phyloP scores from a whole-genome alignment of 1,284 basidiomycete genomes.

The Macrocystidia cucumis region DNA sequence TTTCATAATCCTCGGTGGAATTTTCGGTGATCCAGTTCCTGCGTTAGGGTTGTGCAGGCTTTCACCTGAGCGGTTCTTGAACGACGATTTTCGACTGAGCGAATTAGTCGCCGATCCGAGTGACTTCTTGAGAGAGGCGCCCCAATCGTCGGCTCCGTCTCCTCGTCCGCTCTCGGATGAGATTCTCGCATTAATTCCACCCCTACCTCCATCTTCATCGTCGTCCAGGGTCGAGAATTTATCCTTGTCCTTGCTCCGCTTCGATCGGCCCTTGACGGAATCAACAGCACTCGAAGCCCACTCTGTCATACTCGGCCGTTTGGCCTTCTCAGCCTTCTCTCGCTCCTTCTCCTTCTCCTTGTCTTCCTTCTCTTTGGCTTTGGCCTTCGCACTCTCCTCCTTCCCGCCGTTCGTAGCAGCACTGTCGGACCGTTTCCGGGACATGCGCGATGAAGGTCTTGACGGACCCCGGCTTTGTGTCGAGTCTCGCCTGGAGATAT shows the following conservation, averaged over 20 bases:
- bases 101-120: constrained; percentile 21
- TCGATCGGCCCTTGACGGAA: constrained; percentile 47
- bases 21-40: constrained; percentile 31
- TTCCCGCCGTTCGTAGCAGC: constrained; percentile 26
- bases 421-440: constrained; percentile 56
- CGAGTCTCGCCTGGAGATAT: constrained; percentile 11
- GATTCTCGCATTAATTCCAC: too few relatives aligned
- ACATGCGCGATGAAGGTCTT: constrained; percentile 44
- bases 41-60: constrained; percentile 18
- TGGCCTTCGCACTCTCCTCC: constrained; percentile 25
- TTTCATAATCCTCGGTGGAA: constrained; percentile 38
- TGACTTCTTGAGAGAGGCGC: constrained; percentile 17
- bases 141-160: constrained; percentile 20
- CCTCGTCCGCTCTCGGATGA: constrained; percentile 13
- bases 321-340: constrained; percentile 20
- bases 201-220: constrained; percentile 27
- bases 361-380: constrained; percentile 24
- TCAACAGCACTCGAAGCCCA: constrained; percentile 61
- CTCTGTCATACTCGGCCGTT: constrained; percentile 43
- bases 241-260: constrained; percentile 60
- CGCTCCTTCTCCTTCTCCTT: constrained; percentile 27
- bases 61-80: constrained; percentile 30
- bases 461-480: constrained; percentile 3
- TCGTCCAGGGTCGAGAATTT: constrained; percentile 52
- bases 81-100: constrained; percentile 25